A percentile compares a stretch with the other conserved stretches of the same genome.
Conservation (phyloP, 495 filamentous ascomycete genomes). For the Aspergillus cavernicola region DNA sequence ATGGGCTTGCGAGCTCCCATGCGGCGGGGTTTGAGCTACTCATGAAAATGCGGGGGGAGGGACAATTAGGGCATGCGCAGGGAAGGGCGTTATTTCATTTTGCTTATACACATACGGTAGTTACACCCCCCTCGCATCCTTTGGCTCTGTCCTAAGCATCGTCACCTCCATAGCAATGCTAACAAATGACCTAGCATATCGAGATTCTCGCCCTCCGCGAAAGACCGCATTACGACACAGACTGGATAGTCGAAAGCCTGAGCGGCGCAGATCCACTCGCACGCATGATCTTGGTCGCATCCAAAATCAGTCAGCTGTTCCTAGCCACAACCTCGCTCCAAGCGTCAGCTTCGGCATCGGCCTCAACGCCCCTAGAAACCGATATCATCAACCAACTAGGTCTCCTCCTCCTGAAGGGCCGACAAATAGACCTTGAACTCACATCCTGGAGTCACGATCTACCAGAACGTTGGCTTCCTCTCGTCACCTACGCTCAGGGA, state of each 20-base stretch:
- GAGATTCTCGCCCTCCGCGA: constrained; percentile 37
- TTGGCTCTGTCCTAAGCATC: too few species aligned
- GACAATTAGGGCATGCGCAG: constrained; percentile 28
- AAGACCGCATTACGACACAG: constrained; percentile 30
- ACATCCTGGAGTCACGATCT: constrained; percentile 34
- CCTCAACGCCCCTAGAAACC: constrained; percentile 7
- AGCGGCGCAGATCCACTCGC: constrained; percentile 33
- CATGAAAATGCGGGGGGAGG: constrained; percentile 34
- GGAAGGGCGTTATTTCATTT: constrained; percentile 43
- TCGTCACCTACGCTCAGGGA: constrained; percentile 28
- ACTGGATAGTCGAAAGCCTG: constrained; percentile 30
- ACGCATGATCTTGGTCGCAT: constrained; percentile 33
- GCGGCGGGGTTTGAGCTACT: constrained; percentile 41
- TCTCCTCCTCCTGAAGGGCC: constrained; percentile 24
- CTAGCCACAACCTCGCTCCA: constrained; percentile 10
- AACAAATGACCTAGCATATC: constrained; percentile 28
- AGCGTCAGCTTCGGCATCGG: constrained; percentile 10
- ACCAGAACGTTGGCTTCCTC: constrained; percentile 37
- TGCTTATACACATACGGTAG: constrained; percentile 41
- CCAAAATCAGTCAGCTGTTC: constrained; percentile 32
- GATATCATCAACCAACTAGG: constrained; percentile 18
- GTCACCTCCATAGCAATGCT: background rate
- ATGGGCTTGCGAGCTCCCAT: constrained; percentile 41
- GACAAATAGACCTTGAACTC: constrained; percentile 30
- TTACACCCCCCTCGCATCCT: too few species aligned